These are phyloP conservation scores for Rubus parviflorus DNA, from an alignment of 306 rosid genomes.

Conservation along the genomic window DNA sequence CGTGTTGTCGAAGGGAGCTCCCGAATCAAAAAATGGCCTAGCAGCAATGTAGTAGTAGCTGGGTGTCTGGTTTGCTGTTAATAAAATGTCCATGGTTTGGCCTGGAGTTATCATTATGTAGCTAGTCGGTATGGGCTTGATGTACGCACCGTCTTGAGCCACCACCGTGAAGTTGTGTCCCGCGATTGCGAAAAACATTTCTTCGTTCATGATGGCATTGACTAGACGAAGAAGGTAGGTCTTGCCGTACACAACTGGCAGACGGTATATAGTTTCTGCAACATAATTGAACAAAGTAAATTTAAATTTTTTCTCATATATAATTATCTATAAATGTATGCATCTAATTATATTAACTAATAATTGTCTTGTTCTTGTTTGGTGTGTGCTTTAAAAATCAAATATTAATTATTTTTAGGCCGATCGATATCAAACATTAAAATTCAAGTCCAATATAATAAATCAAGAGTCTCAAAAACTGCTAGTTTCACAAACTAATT, in stretches of 20 bases:
- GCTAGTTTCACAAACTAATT: background rate
- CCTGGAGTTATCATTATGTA: constrained; percentile 22
- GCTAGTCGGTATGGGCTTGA: background rate
- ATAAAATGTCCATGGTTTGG: constrained; percentile 22
- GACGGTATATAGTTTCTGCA: constrained; percentile 7
- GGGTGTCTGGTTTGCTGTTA: constrained; percentile 7
- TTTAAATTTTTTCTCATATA: no score
- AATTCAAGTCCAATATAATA: no score
- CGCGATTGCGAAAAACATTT: constrained; percentile 20
- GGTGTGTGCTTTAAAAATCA: background rate
- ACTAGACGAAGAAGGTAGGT: constrained; percentile 19
- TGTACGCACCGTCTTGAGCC: constrained; percentile 3
- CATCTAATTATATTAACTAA: no score
- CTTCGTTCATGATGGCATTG: constrained; percentile 1
- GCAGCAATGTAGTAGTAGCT: constrained; percentile 18
- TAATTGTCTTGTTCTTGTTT: background rate
- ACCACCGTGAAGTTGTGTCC: constrained; percentile 16
- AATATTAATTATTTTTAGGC: background rate
- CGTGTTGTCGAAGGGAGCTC: background rate
- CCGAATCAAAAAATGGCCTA: background rate
- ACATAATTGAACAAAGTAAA: background rate
- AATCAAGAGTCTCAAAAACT: no score
- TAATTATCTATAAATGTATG: no score
- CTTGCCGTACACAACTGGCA: background rate
- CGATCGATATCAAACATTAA: no score